Evolutionary conservation across 306 rosid species (phyloP).

Genomic region (Cyclanthera cordifolia): DNA sequence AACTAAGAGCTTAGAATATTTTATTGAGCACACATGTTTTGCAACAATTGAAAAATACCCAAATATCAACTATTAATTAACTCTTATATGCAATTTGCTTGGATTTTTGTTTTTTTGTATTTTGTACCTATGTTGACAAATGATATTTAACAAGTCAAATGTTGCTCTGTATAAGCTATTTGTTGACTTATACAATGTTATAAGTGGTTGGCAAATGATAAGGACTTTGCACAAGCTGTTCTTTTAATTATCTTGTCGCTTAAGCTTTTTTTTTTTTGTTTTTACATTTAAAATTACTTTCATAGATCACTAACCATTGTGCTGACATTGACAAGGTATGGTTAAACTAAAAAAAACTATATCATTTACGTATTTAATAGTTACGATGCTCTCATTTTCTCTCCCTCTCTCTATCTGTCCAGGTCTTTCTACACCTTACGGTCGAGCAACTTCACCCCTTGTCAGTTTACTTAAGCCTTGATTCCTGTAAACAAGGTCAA

Average conservation of each 20-base stretch:
- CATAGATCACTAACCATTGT: too few relatives aligned
- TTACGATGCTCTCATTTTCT: too few relatives aligned
- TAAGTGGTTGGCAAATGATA: neutral
- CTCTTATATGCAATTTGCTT: neutral
- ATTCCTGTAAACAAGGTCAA: too few relatives aligned
- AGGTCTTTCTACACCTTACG: too few relatives aligned
- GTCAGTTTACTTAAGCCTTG: too few relatives aligned
- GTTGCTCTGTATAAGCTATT: neutral
- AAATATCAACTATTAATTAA: neutral
- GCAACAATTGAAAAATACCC: neutral
- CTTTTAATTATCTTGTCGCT: neutral
- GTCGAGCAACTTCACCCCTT: too few relatives aligned
- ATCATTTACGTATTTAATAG: too few relatives aligned
- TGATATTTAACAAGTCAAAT: neutral
- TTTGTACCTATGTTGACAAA: neutral
- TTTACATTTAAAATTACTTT: neutral
- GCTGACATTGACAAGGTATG: too few relatives aligned
- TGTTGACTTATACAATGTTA: neutral
- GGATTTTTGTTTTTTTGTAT: neutral
- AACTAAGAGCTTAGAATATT: neutral
- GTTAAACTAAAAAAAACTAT: too few relatives aligned
- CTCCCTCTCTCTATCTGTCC: too few relatives aligned
- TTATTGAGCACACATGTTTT: neutral
- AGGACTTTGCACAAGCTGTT: conserved; percentile 1
- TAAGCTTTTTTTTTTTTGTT: neutral